Conservation (phyloP, 2,329 filamentous ascomycete species). For the Phialophora tarda region DNA sequence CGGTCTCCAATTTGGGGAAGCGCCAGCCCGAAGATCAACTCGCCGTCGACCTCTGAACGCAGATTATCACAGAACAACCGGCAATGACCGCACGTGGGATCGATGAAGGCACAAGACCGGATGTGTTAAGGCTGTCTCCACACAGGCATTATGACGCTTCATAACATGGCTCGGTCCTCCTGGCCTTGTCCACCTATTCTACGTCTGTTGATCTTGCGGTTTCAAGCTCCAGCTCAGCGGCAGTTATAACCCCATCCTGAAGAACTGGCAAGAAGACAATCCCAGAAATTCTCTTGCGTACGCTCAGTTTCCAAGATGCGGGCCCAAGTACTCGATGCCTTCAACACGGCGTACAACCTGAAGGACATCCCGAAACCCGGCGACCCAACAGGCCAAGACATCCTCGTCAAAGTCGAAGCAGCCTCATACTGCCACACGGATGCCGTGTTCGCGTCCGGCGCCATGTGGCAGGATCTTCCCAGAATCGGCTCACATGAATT, state of each 20-base stretch:
- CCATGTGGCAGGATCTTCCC: conserved; percentile 47
- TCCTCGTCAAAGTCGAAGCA: conserved; percentile 45
- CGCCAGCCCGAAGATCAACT: neutral
- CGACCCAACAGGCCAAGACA: conserved; percentile 3
- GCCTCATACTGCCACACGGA: conserved; percentile 56
- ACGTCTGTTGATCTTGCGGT: too few species aligned
- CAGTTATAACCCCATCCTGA: too few species aligned
- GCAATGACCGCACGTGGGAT: too few species aligned
- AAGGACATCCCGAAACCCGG: neutral
- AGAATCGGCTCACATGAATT: conserved; percentile 55
- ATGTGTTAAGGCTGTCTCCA: too few species aligned
- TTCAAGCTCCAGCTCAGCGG: too few species aligned
- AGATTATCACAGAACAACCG: too few species aligned
- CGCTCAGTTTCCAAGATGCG: conserved; percentile 14
- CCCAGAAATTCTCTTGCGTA: too few species aligned
- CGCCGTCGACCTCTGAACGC: neutral
- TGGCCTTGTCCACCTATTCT: too few species aligned
- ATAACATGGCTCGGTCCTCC: neutral
- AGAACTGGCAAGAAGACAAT: too few species aligned
- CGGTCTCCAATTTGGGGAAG: neutral
- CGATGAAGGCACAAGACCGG: neutral
- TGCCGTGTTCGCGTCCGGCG: conserved; percentile 45
- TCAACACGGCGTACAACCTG: conserved; percentile 31
- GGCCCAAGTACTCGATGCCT: conserved; percentile 31
- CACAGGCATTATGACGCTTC: neutral